Conservation (phyloP, 805 yeast species). For the Myxozyma nipponensis region DNA sequence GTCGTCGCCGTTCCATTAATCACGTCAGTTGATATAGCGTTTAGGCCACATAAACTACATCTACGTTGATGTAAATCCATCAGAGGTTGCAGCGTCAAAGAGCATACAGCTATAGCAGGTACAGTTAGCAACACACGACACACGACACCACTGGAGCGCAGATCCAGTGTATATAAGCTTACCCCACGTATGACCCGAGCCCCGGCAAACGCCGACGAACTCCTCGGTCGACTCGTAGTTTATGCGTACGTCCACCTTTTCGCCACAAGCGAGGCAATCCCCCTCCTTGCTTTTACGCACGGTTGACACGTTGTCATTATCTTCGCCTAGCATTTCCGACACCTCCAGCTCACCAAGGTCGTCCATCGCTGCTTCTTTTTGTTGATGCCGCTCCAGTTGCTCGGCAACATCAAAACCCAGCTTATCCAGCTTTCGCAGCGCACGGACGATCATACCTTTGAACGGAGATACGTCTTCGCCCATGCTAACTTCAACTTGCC, state of each 20-base stretch:
- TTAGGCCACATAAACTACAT: slow-evolving; percentile 13
- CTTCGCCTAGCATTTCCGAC: not conserved
- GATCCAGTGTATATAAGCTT: not conserved
- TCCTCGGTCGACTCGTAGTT: not conserved
- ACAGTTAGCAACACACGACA: not conserved
- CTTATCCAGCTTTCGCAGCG: not conserved
- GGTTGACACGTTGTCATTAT: not conserved
- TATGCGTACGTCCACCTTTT: slow-evolving; percentile 8
- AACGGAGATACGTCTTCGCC: not conserved
- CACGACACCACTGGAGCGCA: not conserved
- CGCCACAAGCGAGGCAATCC: slow-evolving; percentile 21
- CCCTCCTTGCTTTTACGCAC: not conserved
- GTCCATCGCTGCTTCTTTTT: not conserved
- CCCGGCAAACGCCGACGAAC: slow-evolving; percentile 8
- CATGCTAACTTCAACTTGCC: not conserved
- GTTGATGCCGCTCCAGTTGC: not conserved
- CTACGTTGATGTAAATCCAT: slow-evolving; percentile 21
- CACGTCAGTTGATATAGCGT: not conserved
- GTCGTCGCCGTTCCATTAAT: not conserved
- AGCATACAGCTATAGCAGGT: slow-evolving; percentile 8
- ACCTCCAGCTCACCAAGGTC: not conserved
- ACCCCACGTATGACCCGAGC: slow-evolving; percentile 20
- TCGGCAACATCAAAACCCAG: not conserved
- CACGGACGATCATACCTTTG: not conserved
- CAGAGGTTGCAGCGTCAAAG: slow-evolving; percentile 21